Conservation (phyloP, 2,329 filamentous ascomycete genomes). For the Colletotrichum sublineola region DNA sequence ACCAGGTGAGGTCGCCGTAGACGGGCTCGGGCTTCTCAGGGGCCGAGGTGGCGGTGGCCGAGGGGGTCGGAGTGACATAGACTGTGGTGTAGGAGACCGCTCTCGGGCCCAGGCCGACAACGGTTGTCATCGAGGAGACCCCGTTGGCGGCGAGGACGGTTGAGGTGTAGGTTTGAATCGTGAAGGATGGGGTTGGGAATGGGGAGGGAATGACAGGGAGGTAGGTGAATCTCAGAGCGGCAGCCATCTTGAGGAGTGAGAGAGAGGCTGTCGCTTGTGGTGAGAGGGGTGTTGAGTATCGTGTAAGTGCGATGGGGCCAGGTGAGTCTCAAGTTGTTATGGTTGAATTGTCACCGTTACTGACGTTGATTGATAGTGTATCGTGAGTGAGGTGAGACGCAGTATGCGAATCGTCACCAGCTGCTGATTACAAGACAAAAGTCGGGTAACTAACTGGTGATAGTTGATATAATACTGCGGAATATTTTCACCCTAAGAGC, state of each 20-base stretch:
- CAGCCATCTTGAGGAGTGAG: neutral
- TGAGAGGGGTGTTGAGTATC: neutral
- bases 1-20: constrained; percentile 32
- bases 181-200: neutral
- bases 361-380: no score
- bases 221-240: neutral
- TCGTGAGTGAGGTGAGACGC: neutral
- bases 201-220: neutral
- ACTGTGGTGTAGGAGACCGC: neutral
- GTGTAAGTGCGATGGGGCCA: no score
- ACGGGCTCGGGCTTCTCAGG: neutral
- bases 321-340: neutral
- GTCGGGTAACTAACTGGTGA: neutral
- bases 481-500: no score
- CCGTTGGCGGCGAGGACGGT: neutral
- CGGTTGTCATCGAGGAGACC: neutral
- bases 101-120: neutral
- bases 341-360: neutral
- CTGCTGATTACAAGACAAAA: neutral
- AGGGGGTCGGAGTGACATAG: neutral
- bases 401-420: neutral
- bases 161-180: neutral
- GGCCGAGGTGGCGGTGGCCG: neutral
- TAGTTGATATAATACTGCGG: neutral
- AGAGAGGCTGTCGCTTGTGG: neutral